Evolutionary conservation across 2,329 filamentous ascomycete genomes (phyloP), one percentile per base, ranked within the genome.

Genomic region (Epichloe amarillans): DNA sequence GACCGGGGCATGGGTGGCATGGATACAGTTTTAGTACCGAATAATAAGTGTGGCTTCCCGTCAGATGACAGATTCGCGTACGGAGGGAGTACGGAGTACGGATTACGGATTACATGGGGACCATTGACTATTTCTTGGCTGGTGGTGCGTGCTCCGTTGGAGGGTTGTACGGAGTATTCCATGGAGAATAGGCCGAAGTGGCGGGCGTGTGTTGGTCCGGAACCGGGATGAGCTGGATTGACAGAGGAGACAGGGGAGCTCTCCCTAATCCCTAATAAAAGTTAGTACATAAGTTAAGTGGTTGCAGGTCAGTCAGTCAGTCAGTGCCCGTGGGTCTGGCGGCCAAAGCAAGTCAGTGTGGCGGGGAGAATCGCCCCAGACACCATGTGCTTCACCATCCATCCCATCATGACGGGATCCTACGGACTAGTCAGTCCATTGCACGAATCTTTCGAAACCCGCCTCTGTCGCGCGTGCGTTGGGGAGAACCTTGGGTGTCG

Each of bases 381-480:
- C 39, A 50, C 50, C 50, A 48, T 47, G 33, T 47, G 45, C 50
- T 43, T 51, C 44, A 51, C 26, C 37, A 46, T 23, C 11, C 26
- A 46, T 23, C 11, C 26, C 37, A 46, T 26, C n/a, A 30, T 30
- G 30, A 11, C 0, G 30, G 7, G 33, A 35, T 15, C 21, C 39
- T 26, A 5, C 23, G 23, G 23, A 11, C 8, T 17, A 2, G 12
- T 42, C 17, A 2, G 12, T 42, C 17, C 8, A 38, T 50, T 36
- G 47, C 38, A 45, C 30, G 39, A 47, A 19, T 46, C 33, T 17
- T 12, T 23, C 39, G 47, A 46, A 37, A 46, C 47, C 47, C n/a
- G 47, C 51, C 43, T 38, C 19, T 11, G 47, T 46, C 37, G 26
- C 33, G 51, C 47, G 30, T 40, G 23, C 40, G 35, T 21, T 17